phyloP scores from a whole-genome alignment of 495 filamentous ascomycete genomes.

The Neurospora sp. region DNA sequence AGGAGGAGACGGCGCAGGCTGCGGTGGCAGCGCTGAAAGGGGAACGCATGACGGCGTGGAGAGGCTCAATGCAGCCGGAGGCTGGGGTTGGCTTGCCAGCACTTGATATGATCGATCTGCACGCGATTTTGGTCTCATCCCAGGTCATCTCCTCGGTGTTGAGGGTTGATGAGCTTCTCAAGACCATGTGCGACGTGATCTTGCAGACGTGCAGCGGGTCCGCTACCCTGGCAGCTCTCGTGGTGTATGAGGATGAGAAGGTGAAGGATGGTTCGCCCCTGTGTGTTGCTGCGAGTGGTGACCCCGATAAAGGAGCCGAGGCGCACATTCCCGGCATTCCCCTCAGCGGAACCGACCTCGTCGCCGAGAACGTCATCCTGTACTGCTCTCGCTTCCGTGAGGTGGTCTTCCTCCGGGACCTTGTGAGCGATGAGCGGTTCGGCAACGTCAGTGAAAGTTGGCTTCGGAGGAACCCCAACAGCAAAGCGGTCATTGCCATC shows the following conservation, averaged over 20 bases:
- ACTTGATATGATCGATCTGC: slow-evolving; percentile 77
- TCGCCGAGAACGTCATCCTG: slow-evolving; percentile 68
- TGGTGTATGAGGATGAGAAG: slow-evolving; percentile 26
- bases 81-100: slow-evolving; percentile 41
- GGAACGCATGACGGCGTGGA: slow-evolving; percentile 58
- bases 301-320: slow-evolving; percentile 55
- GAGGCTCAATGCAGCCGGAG: slow-evolving; percentile 36
- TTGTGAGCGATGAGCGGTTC: slow-evolving; percentile 78
- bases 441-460: slow-evolving; percentile 68
- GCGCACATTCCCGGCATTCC: slow-evolving; percentile 54
- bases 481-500: slow-evolving; percentile 73
- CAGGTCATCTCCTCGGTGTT: slow-evolving; percentile 87
- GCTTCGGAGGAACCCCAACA: slow-evolving; percentile 53
- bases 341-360: slow-evolving; percentile 48
- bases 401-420: slow-evolving; percentile 70
- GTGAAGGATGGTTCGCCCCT: slow-evolving; percentile 7
- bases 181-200: slow-evolving; percentile 86
- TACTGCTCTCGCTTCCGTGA: slow-evolving; percentile 81
- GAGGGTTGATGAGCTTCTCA: slow-evolving; percentile 70
- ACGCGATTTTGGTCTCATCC: slow-evolving; percentile 77
- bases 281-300: slow-evolving; percentile 68
- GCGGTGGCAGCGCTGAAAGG: slow-evolving; percentile 42
- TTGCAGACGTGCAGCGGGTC: slow-evolving; percentile 71
- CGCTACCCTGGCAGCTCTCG: slow-evolving; percentile 69
- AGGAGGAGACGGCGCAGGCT: slow-evolving; percentile 34